These are phyloP conservation scores for Pedinophyceae sp. DNA, from an alignment of 139 green algal genomes.

Conservation along the genomic window DNA sequence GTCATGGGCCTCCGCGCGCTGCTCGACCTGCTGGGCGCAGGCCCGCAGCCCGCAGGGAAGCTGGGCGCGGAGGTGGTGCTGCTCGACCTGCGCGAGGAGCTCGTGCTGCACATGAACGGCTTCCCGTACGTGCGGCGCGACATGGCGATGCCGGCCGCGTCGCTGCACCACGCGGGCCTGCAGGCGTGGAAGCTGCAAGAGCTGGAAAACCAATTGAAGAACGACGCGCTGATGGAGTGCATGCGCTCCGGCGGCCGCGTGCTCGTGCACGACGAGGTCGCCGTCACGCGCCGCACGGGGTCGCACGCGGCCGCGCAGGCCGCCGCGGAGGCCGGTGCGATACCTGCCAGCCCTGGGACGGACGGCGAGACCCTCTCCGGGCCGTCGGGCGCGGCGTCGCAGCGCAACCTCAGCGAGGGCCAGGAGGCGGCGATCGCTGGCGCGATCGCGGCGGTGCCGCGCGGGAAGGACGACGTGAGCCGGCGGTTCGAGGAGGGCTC, in stretches of 20 bases:
- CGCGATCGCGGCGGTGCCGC: too few species aligned
- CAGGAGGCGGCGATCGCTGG: too few species aligned
- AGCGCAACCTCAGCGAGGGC: too few species aligned
- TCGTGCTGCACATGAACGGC: conserved; percentile 68
- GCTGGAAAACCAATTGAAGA: conserved; percentile 1
- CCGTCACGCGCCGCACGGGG: conserved; percentile 1
- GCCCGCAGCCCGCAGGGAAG: conserved; percentile 15
- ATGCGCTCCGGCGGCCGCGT: not conserved
- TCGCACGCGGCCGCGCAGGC: not conserved
- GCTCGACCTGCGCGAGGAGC: conserved; percentile 73
- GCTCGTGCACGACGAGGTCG: conserved; percentile 5
- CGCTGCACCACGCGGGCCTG: conserved; percentile 68
- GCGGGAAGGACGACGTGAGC: not conserved
- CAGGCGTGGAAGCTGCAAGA: conserved; percentile 45
- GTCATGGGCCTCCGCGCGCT: conserved; percentile 35
- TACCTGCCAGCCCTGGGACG: too few species aligned
- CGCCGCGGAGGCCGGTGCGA: too few species aligned
- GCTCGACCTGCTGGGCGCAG: conserved; percentile 33
- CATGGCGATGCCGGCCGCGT: conserved; percentile 66
- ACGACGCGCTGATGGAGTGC: conserved; percentile 2
- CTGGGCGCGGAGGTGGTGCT: conserved; percentile 57
- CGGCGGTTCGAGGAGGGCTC: not conserved
- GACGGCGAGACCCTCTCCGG: too few species aligned
- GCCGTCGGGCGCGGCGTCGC: too few species aligned
- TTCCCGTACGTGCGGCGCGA: conserved; percentile 61